Evolutionary conservation across 306 rosid genomes (phyloP).

Genomic region (Ceratonia siliqua): DNA sequence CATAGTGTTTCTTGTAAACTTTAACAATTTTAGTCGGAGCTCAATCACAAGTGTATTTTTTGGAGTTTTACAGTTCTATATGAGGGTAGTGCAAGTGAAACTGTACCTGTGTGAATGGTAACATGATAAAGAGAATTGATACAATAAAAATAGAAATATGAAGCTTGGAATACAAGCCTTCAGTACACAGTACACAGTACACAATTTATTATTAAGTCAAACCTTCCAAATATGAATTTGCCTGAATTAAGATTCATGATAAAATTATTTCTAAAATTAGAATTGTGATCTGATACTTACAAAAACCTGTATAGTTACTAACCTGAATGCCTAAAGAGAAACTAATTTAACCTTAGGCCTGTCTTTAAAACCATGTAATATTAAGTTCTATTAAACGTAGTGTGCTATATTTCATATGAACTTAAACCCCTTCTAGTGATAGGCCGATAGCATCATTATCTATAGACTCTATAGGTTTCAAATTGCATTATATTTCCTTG

Average conservation of each 20-base stretch:
- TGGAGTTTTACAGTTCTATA: background rate
- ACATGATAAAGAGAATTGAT: conserved; percentile 1
- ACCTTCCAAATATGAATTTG: background rate
- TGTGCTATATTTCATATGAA: background rate
- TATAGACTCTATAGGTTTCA: background rate
- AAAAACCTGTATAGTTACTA: background rate
- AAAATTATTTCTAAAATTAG: conserved; percentile 6
- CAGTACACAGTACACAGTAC: background rate
- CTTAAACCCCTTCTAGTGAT: background rate
- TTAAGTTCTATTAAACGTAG: background rate
- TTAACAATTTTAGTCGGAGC: background rate
- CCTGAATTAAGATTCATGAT: background rate
- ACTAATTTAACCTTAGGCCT: background rate
- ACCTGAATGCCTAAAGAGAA: background rate
- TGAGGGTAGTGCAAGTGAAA: background rate
- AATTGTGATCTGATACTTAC: background rate
- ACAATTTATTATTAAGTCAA: conserved; percentile 7
- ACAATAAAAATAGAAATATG: background rate
- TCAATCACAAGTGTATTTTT: background rate
- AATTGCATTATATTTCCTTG: background rate
- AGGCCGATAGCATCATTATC: background rate
- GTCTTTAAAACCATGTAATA: background rate
- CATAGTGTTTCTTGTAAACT: background rate
- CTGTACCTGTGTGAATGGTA: background rate
- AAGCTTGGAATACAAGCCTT: conserved; percentile 9